Base-by-base conservation (phyloP, 148 eudicot genomes). In the Diospyros kaki region DNA sequence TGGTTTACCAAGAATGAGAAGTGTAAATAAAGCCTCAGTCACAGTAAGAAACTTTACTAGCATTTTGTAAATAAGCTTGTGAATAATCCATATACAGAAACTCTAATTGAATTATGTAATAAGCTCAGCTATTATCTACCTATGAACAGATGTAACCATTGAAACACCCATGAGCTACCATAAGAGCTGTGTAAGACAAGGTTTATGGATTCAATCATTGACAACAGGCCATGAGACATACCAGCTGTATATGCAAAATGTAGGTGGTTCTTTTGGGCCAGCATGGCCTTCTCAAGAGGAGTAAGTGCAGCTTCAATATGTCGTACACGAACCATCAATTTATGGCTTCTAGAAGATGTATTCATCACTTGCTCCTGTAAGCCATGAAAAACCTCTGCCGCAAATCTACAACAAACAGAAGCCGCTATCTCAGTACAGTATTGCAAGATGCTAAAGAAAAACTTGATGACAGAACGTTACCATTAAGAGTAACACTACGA, bases 201-300 rank as follows among this genome's bases (percentile, higher is more conserved):
- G 28, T 28, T 28, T 0, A 28, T 28, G 28, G 28, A 28, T 28
- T 0, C 28, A 28, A 28, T 28, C 28, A 28, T 28, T 28, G 44
- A 64, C 39, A n/a, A 58, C 55, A 73, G 52, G 51, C 43, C 45
- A 58, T 45, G 70, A 85, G 74, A 8, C 88, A 65, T 87, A 91
- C 99, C 99, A 74, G 89, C 83, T 66, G 98, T 86, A 79, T 96
- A 96, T 45, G 99, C 94, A 82, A 89, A 93, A 75, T 89, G 98
- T 58, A 96, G 80, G 84, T 96, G 98, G 80, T 90, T 90, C 76
- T 89, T 89, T 76, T 96, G 98, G 9, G 94, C 88, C 77, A 96
- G 74, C 52, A 96, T 87, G 70, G 90, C 88, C 83, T 90, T 94
- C 82, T 94, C 98, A 75, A 94, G 86, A 28, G 87, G 84, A 81